Conservation (phyloP, 2,329 filamentous ascomycete genomes). For the Incumbomyces lentus region DNA sequence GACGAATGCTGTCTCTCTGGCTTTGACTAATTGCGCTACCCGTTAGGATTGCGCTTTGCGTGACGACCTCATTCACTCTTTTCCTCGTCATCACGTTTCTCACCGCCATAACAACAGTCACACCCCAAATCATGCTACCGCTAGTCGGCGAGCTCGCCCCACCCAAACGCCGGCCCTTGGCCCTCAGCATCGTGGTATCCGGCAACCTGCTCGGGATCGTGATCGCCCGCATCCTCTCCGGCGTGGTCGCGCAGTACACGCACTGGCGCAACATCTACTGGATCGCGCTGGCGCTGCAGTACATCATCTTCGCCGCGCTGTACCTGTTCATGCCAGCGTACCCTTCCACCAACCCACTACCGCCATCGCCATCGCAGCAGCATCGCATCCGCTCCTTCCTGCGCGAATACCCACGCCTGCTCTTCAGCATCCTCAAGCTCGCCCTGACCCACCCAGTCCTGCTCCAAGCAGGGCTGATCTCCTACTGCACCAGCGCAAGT, state of each 20-base stretch:
- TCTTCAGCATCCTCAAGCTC: slow-evolving; percentile 56
- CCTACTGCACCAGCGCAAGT: slow-evolving; percentile 50
- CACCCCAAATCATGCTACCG: slow-evolving; percentile 69
- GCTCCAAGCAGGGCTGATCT: slow-evolving; percentile 57
- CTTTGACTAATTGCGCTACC: no score
- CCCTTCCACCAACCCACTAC: slow-evolving; percentile 58
- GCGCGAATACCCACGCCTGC: slow-evolving; percentile 51
- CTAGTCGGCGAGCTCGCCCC: slow-evolving; percentile 71
- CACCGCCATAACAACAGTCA: slow-evolving; percentile 67
- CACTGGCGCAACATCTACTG: slow-evolving; percentile 72
- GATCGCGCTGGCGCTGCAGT: slow-evolving; percentile 63
- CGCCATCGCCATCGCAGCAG: slow-evolving; percentile 36
- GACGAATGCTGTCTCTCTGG: no score
- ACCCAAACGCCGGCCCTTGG: slow-evolving; percentile 53
- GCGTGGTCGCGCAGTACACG: slow-evolving; percentile 62
- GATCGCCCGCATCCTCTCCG: slow-evolving; percentile 63
- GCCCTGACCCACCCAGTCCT: slow-evolving; percentile 56
- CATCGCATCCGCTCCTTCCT: slow-evolving; percentile 12
- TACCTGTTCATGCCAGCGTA: slow-evolving; percentile 71
- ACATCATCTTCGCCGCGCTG: slow-evolving; percentile 52
- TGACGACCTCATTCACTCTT: slow-evolving; percentile 53
- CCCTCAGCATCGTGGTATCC: slow-evolving; percentile 63
- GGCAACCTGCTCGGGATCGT: slow-evolving; percentile 67
- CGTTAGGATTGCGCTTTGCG: slow-evolving; percentile 49
- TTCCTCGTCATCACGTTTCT: slow-evolving; percentile 65